Evolutionary conservation across 2,329 filamentous ascomycete species (phyloP), one percentile per base, ranked within the genome.

Genomic region (Mycosphaerella sp.): DNA sequence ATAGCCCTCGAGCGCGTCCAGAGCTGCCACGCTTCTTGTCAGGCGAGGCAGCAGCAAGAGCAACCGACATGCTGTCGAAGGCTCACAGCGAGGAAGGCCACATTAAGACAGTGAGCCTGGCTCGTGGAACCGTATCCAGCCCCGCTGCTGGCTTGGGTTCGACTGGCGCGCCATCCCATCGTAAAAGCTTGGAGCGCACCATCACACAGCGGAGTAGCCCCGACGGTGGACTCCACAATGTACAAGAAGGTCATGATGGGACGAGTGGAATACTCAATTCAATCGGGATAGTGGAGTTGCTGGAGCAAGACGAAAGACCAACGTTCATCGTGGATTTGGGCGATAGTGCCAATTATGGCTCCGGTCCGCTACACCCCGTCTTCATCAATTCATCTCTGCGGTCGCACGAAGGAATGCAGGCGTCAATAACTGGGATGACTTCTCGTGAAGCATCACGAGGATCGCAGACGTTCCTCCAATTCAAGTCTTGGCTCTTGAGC

Each of bases 261-360:
- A 46, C 58, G 39, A 47, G 55, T 17, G 53, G 82, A 48, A 72
- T 82, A 48, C 74, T 91, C 4, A 80, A 80, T 41, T 79, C 79
- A 26, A 76, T 90, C 48, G 84, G 85, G 23, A 78, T 89, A 8
- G 71, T 85, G 17, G 88, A 92, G 67, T 73, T 92, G 39, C 70
- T 93, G 40, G 87, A 92, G 65, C 80, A 86, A 60, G 88, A 93
- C 66, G 81, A 85, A 47, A 76, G 88, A 45, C 88, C 87, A 2
- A 87, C 85, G 0, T 89, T 92, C 63, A 78, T 92, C 41, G 75
- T 92, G 34, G 87, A 92, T 63, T 71, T 87, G 48, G 74, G 75
- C 6, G 81, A 85, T 62, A 69, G 75, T 1, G 68, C 72, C n/a
- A 84, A 83, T 61, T 76, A 75, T 45, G 73, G 71, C 21, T 73